Percentiles rank a stretch among this genome's conserved stretches.
Conservation (phyloP, 1,284 basidiomycete genomes). For the Laetiporus sulphureus region DNA sequence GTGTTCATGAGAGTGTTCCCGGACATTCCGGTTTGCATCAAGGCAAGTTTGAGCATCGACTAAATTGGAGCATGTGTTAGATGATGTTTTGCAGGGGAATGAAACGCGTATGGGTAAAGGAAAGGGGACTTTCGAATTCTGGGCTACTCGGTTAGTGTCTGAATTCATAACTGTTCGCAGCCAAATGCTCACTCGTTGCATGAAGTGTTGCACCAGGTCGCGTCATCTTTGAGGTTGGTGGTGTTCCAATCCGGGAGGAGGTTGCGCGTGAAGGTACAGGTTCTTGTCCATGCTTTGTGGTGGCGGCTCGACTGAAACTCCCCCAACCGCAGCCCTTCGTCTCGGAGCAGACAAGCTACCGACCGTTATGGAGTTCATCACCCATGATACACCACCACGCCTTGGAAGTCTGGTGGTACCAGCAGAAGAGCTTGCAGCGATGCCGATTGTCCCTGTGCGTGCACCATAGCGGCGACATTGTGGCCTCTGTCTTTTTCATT, state of each 20-base stretch:
- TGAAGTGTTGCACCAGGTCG: conserved; percentile 83
- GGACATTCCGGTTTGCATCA: conserved; percentile 95
- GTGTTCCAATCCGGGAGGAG: conserved; percentile 85
- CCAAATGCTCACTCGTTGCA: not conserved
- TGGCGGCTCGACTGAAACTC: not conserved
- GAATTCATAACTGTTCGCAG: conserved; percentile 2
- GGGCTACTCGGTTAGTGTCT: conserved; percentile 80
- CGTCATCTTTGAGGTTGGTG: conserved; percentile 94
- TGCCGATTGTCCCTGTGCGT: not conserved
- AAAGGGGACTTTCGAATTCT: conserved; percentile 96
- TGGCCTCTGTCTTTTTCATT: too few relatives aligned
- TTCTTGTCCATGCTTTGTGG: not conserved
- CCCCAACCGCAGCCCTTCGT: conserved; percentile 60
- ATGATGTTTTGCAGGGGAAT: conserved; percentile 63
- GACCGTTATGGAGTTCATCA: conserved; percentile 86
- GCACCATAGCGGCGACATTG: conserved; percentile 6
- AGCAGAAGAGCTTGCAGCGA: conserved; percentile 22
- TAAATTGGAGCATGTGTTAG: not conserved
- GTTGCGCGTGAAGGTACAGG: conserved; percentile 86
- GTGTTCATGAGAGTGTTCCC: conserved; percentile 91
- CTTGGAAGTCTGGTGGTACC: conserved; percentile 67
- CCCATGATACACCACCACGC: conserved; percentile 62
- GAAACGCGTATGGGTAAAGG: conserved; percentile 99
- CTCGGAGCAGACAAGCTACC: conserved; percentile 90
- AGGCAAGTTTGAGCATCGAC: conserved; percentile 42